phyloP scores from a whole-genome alignment of 2,329 filamentous ascomycete genomes.

The Sclerotinia spermophila region DNA sequence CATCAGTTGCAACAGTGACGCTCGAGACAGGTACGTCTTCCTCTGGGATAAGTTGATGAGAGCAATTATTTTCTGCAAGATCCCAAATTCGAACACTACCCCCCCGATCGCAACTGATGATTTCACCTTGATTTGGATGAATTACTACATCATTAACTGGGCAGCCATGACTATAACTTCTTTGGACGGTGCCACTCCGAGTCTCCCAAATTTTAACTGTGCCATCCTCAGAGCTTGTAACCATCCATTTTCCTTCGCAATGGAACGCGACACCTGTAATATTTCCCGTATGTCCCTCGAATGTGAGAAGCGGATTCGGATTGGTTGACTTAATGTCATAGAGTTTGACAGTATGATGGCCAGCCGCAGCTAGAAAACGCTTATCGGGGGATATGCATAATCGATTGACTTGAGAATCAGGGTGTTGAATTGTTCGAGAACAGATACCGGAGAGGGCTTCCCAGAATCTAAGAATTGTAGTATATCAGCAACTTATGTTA shows the following conservation, averaged over 20 bases:
- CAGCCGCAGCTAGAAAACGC: conserved; percentile 76
- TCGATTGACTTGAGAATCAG: conserved; percentile 96
- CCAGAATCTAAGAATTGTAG: conserved; percentile 69
- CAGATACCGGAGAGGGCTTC: conserved; percentile 97
- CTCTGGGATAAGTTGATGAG: conserved; percentile 92
- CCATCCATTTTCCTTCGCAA: conserved; percentile 99
- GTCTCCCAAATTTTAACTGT: conserved; percentile 39
- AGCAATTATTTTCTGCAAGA: conserved; percentile 93
- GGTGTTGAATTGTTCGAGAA: conserved; percentile 95
- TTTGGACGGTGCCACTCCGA: conserved; percentile 58
- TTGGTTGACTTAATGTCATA: conserved; percentile 99
- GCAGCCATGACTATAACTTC: conserved; percentile 86
- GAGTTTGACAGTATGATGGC: conserved; percentile 84
- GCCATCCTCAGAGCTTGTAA: conserved; percentile 94
- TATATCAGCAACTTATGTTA: conserved; percentile 20
- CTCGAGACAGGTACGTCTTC: conserved; percentile 92
- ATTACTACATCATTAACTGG: conserved; percentile 99
- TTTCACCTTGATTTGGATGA: conserved; percentile 96
- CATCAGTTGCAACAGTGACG: conserved; percentile 93
- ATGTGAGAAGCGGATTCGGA: conserved; percentile 85
- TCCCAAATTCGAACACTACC: conserved; percentile 97
- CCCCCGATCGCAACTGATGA: conserved; percentile 91
- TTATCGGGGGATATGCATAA: conserved; percentile 98
- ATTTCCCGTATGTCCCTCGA: conserved; percentile 94
- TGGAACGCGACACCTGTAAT: conserved; percentile 97